A percentile compares a stretch with the other conserved stretches of the same genome.
Evolutionary conservation across 2,329 filamentous ascomycete genomes (phyloP).

Genomic region (Xylaria sp.): DNA sequence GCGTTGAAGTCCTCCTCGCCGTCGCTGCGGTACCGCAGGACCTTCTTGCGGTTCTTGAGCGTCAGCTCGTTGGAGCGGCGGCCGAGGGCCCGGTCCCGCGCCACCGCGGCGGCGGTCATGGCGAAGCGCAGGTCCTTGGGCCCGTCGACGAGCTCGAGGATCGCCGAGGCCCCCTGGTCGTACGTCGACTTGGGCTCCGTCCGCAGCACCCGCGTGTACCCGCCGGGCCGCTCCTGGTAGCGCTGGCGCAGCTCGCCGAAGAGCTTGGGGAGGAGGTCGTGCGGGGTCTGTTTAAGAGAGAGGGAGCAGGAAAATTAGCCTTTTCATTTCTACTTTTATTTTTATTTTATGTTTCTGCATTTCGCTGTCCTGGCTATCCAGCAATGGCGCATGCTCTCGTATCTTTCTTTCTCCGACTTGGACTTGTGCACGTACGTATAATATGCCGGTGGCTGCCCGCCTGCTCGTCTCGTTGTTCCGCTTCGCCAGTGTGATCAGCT

Average conservation of each 20-base stretch:
- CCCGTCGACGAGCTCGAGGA: constrained; percentile 94
- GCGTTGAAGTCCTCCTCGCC: constrained; percentile 70
- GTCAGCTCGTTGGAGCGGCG: constrained; percentile 76
- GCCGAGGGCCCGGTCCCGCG: constrained; percentile 67
- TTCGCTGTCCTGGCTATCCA: background rate
- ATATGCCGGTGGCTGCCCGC: constrained; percentile 78
- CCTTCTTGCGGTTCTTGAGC: constrained; percentile 81
- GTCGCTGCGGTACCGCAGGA: constrained; percentile 79
- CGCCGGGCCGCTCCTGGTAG: constrained; percentile 82
- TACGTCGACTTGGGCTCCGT: constrained; percentile 85
- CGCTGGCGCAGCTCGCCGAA: constrained; percentile 84
- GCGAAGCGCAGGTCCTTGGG: constrained; percentile 94
- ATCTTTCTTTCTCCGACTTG: background rate
- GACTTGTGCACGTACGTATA: constrained; percentile 75
- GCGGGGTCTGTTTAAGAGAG: constrained; percentile 65
- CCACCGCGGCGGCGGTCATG: constrained; percentile 87
- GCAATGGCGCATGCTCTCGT: constrained; percentile 39
- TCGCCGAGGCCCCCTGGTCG: constrained; percentile 89
- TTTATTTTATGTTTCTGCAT: background rate
- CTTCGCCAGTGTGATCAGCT: constrained; percentile 93
- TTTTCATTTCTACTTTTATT: background rate
- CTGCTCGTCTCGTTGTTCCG: constrained; percentile 86
- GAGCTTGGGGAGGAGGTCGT: constrained; percentile 81
- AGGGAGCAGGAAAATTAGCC: no score
- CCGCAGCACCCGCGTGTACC: constrained; percentile 93